phyloP scores from a whole-genome alignment of 345 rosid genomes.

The Dovyalis caffra region DNA sequence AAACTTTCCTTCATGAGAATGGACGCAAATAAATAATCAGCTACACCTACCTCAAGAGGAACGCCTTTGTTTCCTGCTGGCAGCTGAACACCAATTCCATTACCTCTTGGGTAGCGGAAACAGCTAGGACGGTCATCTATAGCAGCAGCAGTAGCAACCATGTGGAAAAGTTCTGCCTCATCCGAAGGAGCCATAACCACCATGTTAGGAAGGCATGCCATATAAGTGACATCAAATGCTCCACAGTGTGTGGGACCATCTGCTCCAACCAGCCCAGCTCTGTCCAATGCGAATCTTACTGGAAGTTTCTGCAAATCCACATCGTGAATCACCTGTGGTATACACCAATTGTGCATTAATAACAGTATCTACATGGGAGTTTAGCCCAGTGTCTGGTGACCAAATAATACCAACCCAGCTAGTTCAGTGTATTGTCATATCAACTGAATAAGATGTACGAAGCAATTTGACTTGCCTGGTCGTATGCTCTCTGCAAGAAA shows the following conservation, averaged over 20 bases:
- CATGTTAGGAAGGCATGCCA: conserved; percentile 99
- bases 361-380: not conserved
- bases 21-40: not conserved
- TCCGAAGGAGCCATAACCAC: conserved; percentile 99
- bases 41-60: conserved; percentile 64
- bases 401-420: not conserved
- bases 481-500: conserved; percentile 96
- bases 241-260: conserved; percentile 99
- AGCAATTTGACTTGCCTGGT: conserved; percentile 59
- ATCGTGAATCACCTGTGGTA: conserved; percentile 81
- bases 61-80: conserved; percentile 84
- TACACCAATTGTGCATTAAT: conserved; percentile 3
- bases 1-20: not conserved
- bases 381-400: not conserved
- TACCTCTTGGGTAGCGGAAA: conserved; percentile 95
- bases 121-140: conserved; percentile 95
- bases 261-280: conserved; percentile 97
- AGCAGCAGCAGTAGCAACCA: conserved; percentile 95
- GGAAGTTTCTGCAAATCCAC: conserved; percentile 95
- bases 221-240: conserved; percentile 86
- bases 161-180: conserved; percentile 95
- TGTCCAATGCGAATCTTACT: conserved; percentile 95
- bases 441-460: not conserved
- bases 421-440: not conserved
- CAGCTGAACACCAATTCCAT: conserved; percentile 69